Percentiles rank a stretch among this genome's conserved stretches.
Evolutionary conservation across 1,139 yeast genomes (phyloP).

Genomic region (Hyphopichia khmerensis): DNA sequence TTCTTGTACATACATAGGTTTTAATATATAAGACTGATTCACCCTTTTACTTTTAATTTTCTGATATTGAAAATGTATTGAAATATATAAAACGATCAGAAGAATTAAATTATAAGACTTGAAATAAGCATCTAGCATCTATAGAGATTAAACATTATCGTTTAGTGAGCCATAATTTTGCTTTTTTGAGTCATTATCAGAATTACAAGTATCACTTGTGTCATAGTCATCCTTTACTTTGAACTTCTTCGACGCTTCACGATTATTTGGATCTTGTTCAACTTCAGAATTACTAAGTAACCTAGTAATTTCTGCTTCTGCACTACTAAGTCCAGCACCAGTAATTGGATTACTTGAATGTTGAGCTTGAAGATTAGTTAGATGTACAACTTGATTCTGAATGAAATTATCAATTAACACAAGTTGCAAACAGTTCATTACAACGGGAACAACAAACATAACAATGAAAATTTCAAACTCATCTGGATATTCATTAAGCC

Average conservation of each 20-base stretch:
- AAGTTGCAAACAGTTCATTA: conserved; percentile 85
- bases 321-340: conserved; percentile 10
- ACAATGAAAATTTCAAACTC: conserved; percentile 82
- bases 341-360: conserved; percentile 9
- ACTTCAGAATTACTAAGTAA: not conserved
- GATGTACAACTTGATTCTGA: conserved; percentile 44
- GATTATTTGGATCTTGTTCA: not conserved
- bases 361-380: conserved; percentile 19
- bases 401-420: conserved; percentile 85
- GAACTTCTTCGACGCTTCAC: not conserved
- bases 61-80: not conserved
- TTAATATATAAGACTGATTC: not conserved
- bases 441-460: conserved; percentile 74
- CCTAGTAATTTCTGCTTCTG: conserved; percentile 6
- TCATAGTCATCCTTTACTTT: not conserved
- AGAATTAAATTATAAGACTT: not conserved
- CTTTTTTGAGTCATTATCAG: not conserved
- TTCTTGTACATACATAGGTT: not conserved
- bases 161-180: conserved; percentile 6
- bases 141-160: not conserved
- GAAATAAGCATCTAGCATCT: not conserved
- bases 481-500: conserved; percentile 77
- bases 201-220: conserved; percentile 3
- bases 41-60: too few species aligned
- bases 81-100: not conserved